Evolutionary conservation across 805 yeast species (phyloP), one percentile per base, ranked within the genome.

Genomic region (Saccharomycopsis schoenii): DNA sequence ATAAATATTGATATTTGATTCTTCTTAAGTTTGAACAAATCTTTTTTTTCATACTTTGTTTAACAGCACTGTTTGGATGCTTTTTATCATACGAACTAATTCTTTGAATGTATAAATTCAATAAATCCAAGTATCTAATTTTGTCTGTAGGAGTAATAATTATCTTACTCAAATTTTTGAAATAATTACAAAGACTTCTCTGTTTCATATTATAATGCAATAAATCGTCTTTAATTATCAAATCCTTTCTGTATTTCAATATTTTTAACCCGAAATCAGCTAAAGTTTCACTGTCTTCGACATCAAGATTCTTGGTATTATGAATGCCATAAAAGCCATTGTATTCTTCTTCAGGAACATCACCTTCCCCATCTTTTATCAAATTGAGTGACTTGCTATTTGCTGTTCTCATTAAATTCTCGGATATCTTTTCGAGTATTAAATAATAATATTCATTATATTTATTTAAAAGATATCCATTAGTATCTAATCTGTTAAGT

Each of bases 401-500:
- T 6, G 52, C 52, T 47, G 52, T 47, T 47, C 21, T 25, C 4
- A 11, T 15, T 25, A 57, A 57, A 47, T 57, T 57, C 19, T 42
- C 59, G 2, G 50, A 37, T 14, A 57, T 47, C n/a, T 43, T 29
- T n/a, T 25, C 25, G 15, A 57, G 34, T 3, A 57, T 57, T 43
- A 57, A n/a, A 19, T 25, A 56, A 42, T 56, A 42, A 19, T 40
- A 56, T 8, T 56, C 19, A 43, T 57, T 57, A n/a, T 25, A 29
- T 21, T 12, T 21, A 34, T 34, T 29, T 11, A 25, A 37, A 24
- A 57, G 34, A 11, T 12, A 36, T 29, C 29, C 17, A 10, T 29
- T 37, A 8, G 50, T 29, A 17, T 47, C 19, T 15, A 57, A 21
- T 39, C 47, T 57, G 36, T 57, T 57, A 24, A 57, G 42, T n/a